These are phyloP conservation scores for Cladosporium sp. DNA, from an alignment of 2,329 filamentous ascomycete species.

Conservation along the genomic window DNA sequence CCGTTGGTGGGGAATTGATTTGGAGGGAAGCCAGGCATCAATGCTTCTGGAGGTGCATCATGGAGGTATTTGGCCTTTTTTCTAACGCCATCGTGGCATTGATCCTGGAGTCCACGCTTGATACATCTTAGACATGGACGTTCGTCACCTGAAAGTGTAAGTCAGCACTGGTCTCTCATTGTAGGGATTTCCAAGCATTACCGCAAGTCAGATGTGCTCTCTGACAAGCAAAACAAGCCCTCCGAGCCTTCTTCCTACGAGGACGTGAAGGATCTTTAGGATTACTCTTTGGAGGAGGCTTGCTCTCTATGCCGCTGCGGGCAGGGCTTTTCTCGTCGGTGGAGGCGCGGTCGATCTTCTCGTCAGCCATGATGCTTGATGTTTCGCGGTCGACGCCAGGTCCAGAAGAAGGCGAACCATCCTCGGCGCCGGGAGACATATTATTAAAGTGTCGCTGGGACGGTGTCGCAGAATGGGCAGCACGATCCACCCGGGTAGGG, in stretches of 20 bases:
- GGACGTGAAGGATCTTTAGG: slow-evolving; percentile 88
- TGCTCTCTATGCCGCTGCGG: slow-evolving; percentile 31
- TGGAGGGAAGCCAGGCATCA: slow-evolving; percentile 77
- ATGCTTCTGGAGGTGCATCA: slow-evolving; percentile 83
- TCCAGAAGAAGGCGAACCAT: slow-evolving; percentile 44
- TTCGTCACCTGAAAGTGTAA: slow-evolving; percentile 68
- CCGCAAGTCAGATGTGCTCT: slow-evolving; percentile 96
- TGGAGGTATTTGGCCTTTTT: slow-evolving; percentile 99
- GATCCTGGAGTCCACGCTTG: slow-evolving; percentile 84
- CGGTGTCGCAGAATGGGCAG: slow-evolving; percentile 10
- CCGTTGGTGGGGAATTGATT: slow-evolving; percentile 46
- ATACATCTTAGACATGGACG: slow-evolving; percentile 90
- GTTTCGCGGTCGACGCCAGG: slow-evolving; percentile 38
- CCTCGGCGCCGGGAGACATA: slow-evolving; percentile 47
- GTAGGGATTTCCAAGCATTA: slow-evolving; percentile 51
- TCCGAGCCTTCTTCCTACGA: slow-evolving; percentile 87
- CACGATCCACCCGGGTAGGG: slow-evolving; percentile 5
- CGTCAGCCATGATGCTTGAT: slow-evolving; percentile 40
- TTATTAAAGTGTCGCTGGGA: slow-evolving; percentile 29
- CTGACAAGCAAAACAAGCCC: slow-evolving; percentile 96
- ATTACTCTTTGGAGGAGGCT: slow-evolving; percentile 34
- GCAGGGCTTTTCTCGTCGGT: slow-evolving; percentile 34
- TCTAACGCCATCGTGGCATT: slow-evolving; percentile 90
- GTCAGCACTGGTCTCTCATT: slow-evolving; percentile 22
- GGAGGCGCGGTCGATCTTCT: slow-evolving; percentile 34